Conservation (phyloP, 495 filamentous ascomycete species). For the Mycothermus thermophilus region DNA sequence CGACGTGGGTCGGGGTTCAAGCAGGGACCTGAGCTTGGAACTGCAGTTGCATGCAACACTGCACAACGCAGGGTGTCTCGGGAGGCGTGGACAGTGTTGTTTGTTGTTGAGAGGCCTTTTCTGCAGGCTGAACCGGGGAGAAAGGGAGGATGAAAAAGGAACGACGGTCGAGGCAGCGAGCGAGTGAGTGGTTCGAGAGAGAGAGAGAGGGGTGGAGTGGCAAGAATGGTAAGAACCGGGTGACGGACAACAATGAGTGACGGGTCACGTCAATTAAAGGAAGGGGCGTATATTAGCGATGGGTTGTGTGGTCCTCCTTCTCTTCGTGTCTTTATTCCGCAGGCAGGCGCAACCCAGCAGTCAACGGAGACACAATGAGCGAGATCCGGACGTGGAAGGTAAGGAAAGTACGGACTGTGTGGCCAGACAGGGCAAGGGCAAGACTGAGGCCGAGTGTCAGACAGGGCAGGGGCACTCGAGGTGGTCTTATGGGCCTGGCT, state of each 20-base stretch:
- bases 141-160: constrained; percentile 7
- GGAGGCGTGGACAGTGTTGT: not conserved
- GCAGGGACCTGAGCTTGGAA: too few species aligned
- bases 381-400: constrained; percentile 25
- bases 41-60: constrained; percentile 8
- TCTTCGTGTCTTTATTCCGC: constrained; percentile 20
- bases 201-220: constrained; percentile 12
- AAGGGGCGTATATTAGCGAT: constrained; percentile 10
- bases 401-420: not conserved
- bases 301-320: constrained; percentile 1
- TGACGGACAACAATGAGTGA: constrained; percentile 6
- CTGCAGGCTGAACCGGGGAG: too few species aligned
- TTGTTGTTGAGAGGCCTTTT: too few species aligned
- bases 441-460: too few species aligned
- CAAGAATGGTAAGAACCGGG: constrained; percentile 10
- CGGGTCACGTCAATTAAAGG: constrained; percentile 20
- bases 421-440: not conserved
- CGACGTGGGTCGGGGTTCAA: too few species aligned
- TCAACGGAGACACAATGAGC: constrained; percentile 19
- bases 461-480: too few species aligned
- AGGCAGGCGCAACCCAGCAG: constrained; percentile 7
- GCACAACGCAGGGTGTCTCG: constrained; percentile 1
- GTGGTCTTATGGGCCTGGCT: too few species aligned
- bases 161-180: not conserved
- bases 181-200: too few species aligned